Evolutionary conservation across 768 basidiomycete genomes (phyloP), one percentile per base, ranked within the genome.

Genomic region (Calocybe indica): DNA sequence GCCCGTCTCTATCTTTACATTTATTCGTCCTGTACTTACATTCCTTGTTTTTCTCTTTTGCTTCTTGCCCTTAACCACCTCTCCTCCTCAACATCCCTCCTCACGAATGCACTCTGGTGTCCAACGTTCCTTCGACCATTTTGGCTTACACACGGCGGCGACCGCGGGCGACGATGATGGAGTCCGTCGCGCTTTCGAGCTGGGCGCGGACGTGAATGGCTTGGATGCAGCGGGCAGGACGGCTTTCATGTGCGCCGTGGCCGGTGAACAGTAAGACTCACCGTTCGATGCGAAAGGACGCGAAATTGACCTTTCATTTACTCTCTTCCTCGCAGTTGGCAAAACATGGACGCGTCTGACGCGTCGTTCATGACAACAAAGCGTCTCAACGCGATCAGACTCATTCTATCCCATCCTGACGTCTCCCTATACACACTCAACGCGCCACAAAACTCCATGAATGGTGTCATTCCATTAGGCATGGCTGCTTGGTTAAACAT

Each of bases 401-500:
- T 72, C 12, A 68, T 88, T 22, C 63, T 82, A 11, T 63, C 61
- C 7, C 81, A 80, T 48, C 73, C 76, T 1, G 71, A 80, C 40
- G 74, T 83, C 9, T 82, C 85, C 7, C 69, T 91, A 10, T 75
- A 76, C 58, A 82, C 84, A 12, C 67, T 91, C 37, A 90, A 91
- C 60, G 79, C 82, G n/a, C 82, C 87, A 0, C 83, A 84, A 45
- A 68, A 70, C 50, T 76, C 79, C 1, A 79, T 84, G 70, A 80
- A 79, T 45, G 85, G 86, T 32, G 85, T 87, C 6, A 84, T 85
- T 1, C 86, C 87, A 8, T 74, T 91, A 11, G 82, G 85, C 4
- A 80, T 88, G 72, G 85, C 87, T 6, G 80, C 87, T 1, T 90
- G 86, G 85, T 72, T 89, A 13, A 82, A 88, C 55, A 67, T 77